Evolutionary conservation across 2,329 filamentous ascomycete species (phyloP).

Genomic region (Colletotrichum siamense): DNA sequence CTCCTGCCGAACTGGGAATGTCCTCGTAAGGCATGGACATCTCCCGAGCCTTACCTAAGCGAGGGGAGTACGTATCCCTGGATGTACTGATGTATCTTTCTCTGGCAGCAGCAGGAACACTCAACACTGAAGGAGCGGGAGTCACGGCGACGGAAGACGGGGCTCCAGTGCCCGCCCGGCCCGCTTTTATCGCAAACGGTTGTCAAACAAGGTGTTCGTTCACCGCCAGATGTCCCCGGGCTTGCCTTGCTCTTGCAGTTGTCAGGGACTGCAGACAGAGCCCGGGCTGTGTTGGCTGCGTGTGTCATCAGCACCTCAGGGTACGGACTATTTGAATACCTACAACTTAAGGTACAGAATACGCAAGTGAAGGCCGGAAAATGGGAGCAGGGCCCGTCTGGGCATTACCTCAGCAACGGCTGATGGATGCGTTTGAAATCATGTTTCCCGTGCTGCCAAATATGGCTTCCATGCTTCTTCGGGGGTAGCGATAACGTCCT

Average conservation of each 20-base stretch:
- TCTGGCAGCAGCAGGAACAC: background rate
- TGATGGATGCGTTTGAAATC: conserved; percentile 16
- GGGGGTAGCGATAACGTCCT: background rate
- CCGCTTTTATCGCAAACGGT: conserved; percentile 11
- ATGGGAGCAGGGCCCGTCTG: background rate
- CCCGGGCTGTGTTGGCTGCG: background rate
- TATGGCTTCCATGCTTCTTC: background rate
- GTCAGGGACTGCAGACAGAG: background rate
- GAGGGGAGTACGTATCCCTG: background rate
- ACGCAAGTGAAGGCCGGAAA: background rate
- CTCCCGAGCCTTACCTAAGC: background rate
- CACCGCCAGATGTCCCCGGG: conserved; percentile 7
- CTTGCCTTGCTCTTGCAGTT: background rate
- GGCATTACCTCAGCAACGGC: conserved; percentile 21
- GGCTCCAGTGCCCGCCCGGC: background rate
- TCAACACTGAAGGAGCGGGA: background rate
- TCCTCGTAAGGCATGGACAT: background rate
- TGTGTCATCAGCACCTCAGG: background rate
- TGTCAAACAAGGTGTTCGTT: conserved; percentile 11
- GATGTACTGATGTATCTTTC: background rate
- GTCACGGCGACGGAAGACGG: background rate
- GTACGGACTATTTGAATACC: background rate
- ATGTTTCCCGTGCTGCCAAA: conserved; percentile 8
- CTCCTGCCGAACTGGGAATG: background rate
- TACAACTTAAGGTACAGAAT: background rate